Base-by-base conservation (phyloP, 2,329 filamentous ascomycete species). In the Leptographium galeiforme region DNA sequence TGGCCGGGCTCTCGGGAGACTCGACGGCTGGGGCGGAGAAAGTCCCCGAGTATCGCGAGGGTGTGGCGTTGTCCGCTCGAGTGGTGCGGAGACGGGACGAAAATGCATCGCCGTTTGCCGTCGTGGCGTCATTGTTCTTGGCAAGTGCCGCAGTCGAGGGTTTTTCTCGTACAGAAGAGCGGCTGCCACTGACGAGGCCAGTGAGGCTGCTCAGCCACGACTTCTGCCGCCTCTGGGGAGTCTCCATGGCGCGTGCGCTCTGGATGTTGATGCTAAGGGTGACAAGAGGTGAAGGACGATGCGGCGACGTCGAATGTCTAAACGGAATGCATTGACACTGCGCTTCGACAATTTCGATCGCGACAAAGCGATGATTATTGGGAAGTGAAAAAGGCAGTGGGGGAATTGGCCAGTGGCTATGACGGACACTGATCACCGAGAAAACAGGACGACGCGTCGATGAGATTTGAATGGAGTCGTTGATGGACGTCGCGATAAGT, bases 1-100 rank as follows among this genome's bases (percentile, higher is more conserved):
- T 63, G 43, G 59, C 58, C 38, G 65, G 64, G 56, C 64, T 66
- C 57, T 66, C 61, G 18, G 62, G 61, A 43, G 62, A 60, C 4
- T 57, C 58, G 52, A 57, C 52, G 12, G 56, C 41, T 1, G 59
- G 59, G 1, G 57, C 58, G 8, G 59, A 57, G 38, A 59, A 60
- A 1, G 57, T 58, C 19, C 56, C 57, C 8, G 57, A 53, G 18
- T 53, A 49, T 11, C 57, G 56, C 6, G 52, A 45, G 2, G 57
- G 57, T 6, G 58, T 60, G 6, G 48, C 40, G 10, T 55, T 44
- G 8, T 44, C 40, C 12, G 40, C 45, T 13, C 41, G 47, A 12
- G 52, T 41, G 13, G 39, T 1, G 25, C 44, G 55, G 4, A 47
- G 34, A 16, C 32, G 46, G 8, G 38, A 40, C 16, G 51, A n/a